Conservation (phyloP, 441 rosid species). For the Viola pubescens region DNA sequence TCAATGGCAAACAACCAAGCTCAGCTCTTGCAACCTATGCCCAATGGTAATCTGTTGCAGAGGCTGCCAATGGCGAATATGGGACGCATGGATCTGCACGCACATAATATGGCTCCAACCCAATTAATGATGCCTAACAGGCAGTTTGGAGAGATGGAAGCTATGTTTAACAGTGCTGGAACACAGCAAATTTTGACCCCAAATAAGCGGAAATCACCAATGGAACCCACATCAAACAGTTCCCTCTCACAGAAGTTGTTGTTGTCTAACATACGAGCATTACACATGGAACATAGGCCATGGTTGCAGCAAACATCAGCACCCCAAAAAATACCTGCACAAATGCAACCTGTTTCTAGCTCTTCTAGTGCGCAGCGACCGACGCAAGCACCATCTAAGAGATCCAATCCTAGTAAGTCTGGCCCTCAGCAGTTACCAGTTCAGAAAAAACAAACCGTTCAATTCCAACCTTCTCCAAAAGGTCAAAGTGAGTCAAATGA, state of each 20-base stretch:
- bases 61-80: slow-evolving; percentile 22
- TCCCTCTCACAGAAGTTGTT: slow-evolving; percentile 25
- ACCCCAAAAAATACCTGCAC: slow-evolving; percentile 33
- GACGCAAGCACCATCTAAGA: slow-evolving; percentile 35
- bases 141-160: slow-evolving; percentile 25
- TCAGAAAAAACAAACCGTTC: slow-evolving; percentile 35
- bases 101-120: slow-evolving; percentile 22
- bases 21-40: slow-evolving; percentile 18
- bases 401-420: slow-evolving; percentile 32
- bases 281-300: slow-evolving; percentile 54
- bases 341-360: slow-evolving; percentile 28
- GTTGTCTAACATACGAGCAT: slow-evolving; percentile 41
- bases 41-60: slow-evolving; percentile 19
- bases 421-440: slow-evolving; percentile 25
- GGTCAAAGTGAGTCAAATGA: slow-evolving; percentile 40
- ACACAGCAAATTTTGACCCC: slow-evolving; percentile 34
- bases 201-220: slow-evolving; percentile 54
- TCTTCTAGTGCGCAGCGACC: slow-evolving; percentile 30
- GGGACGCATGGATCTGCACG: slow-evolving; percentile 26
- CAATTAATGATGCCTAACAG: slow-evolving; percentile 27
- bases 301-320: slow-evolving; percentile 61
- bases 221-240: slow-evolving; percentile 32
- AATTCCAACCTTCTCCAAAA: slow-evolving; percentile 31
- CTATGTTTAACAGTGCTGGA: slow-evolving; percentile 27
- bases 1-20: slow-evolving; percentile 18